Conservation (phyloP, 768 basidiomycete genomes). For the Suillus subalutaceus region DNA sequence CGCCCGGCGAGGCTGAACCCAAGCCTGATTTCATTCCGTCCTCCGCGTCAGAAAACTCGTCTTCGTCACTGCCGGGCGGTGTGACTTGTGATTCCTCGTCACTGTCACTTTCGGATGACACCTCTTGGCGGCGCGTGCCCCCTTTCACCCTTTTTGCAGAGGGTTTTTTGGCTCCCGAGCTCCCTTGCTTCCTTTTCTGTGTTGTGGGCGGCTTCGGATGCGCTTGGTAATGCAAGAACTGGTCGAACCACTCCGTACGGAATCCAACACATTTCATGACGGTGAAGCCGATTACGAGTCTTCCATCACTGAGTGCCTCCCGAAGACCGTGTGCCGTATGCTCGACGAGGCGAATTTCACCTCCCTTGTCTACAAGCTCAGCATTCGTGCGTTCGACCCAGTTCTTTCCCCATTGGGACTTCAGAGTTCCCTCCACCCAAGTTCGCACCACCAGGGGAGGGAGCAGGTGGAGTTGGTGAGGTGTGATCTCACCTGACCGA, state of each 20-base stretch:
- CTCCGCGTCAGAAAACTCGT: slow-evolving; percentile 16
- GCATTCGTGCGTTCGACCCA: slow-evolving; percentile 5
- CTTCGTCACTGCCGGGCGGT: background rate
- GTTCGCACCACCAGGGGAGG: slow-evolving; percentile 11
- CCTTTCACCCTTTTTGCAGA: slow-evolving; percentile 1
- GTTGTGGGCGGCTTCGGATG: slow-evolving; percentile 15
- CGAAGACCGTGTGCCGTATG: slow-evolving; percentile 11
- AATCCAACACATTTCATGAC: slow-evolving; percentile 24
- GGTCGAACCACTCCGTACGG: slow-evolving; percentile 23
- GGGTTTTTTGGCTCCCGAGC: background rate
- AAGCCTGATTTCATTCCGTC: background rate
- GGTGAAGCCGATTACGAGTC: slow-evolving; percentile 21
- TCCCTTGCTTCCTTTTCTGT: slow-evolving; percentile 4
- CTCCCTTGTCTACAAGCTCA: slow-evolving; percentile 6
- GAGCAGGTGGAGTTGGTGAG: slow-evolving; percentile 16
- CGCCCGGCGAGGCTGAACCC: background rate
- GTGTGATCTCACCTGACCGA: slow-evolving; percentile 19
- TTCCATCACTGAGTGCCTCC: slow-evolving; percentile 20
- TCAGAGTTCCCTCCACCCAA: slow-evolving; percentile 17
- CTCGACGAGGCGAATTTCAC: slow-evolving; percentile 7
- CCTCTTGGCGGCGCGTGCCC: background rate
- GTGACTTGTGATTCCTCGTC: background rate
- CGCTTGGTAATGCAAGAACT: slow-evolving; percentile 16
- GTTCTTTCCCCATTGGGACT: slow-evolving; percentile 6
- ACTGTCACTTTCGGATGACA: slow-evolving; percentile 7